phyloP scores from a whole-genome alignment of 345 rosid species.

The Gossypium raimondii region DNA sequence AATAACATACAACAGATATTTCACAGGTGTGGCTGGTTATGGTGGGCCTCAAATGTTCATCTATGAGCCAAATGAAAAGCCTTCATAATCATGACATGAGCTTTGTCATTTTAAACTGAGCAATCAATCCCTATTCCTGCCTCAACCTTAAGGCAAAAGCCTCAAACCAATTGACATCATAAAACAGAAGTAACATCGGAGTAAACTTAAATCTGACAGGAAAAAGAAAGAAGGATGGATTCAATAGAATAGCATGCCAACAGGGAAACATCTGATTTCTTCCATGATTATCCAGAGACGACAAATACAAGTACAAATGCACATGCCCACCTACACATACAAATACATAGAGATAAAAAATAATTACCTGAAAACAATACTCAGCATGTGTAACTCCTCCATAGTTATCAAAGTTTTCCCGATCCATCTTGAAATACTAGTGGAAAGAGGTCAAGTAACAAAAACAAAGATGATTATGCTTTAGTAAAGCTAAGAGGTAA shows the following conservation, averaged over 20 bases:
- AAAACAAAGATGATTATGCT: constrained; percentile 20
- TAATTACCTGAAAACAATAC: constrained; percentile 85
- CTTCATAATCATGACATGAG: background rate
- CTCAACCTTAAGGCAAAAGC: background rate
- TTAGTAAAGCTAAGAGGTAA: background rate
- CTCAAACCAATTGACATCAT: background rate
- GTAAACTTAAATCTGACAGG: background rate
- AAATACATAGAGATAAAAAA: background rate
- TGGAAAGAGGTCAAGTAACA: constrained; percentile 10
- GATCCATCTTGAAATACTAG: constrained; percentile 90
- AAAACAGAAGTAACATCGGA: background rate
- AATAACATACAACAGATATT: background rate
- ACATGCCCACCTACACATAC: background rate
- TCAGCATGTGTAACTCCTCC: constrained; percentile 81
- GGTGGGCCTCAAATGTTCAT: background rate
- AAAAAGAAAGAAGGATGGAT: background rate
- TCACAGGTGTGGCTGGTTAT: background rate
- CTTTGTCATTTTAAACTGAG: background rate
- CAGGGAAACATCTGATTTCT: background rate
- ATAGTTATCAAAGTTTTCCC: constrained; percentile 52
- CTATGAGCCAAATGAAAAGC: background rate
- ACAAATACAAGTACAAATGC: background rate
- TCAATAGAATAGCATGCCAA: background rate
- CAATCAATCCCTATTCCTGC: background rate
- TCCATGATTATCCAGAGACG: background rate